A percentile compares a stretch with the other conserved stretches of the same genome.
These are phyloP conservation scores for Neocucurbitaria cava DNA, from an alignment of 2,329 filamentous ascomycete genomes.

Conservation along the genomic window DNA sequence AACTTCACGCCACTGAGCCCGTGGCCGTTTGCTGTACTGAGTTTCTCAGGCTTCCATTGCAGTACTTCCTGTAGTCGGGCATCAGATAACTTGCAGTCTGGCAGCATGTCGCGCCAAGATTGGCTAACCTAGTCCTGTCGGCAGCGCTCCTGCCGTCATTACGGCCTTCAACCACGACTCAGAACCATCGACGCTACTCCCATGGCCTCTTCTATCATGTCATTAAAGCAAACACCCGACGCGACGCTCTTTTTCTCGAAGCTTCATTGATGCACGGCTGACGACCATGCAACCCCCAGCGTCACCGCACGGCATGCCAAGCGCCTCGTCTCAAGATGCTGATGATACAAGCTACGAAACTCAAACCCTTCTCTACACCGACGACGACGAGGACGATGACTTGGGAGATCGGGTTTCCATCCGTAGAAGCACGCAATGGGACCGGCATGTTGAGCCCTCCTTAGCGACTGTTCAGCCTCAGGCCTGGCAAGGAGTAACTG, in stretches of 20 bases:
- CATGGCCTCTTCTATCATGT: constrained; percentile 14
- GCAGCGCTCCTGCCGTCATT: background rate
- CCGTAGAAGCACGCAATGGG: constrained; percentile 37
- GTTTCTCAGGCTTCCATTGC: background rate
- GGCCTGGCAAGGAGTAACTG: constrained; percentile 37
- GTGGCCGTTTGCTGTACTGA: background rate
- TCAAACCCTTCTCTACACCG: constrained; percentile 29
- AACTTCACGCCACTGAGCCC: background rate
- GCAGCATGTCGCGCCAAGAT: constrained; percentile 7
- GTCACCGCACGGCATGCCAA: constrained; percentile 5
- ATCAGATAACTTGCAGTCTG: too few relatives aligned
- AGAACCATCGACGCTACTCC: constrained; percentile 11
- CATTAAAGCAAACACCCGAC: constrained; percentile 4
- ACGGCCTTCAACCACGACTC: constrained; percentile 2
- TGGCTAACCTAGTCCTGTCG: constrained; percentile 1
- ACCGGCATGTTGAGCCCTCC: constrained; percentile 44
- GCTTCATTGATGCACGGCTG: background rate
- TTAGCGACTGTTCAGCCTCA: constrained; percentile 45
- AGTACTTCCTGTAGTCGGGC: background rate
- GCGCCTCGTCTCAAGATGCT: constrained; percentile 10
- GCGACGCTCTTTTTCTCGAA: background rate
- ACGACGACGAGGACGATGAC: constrained; percentile 26
- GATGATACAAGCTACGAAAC: constrained; percentile 24
- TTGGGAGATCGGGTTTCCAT: constrained; percentile 21
- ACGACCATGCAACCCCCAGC: constrained; percentile 9